Evolutionary conservation across 768 basidiomycete genomes (phyloP).

Genomic region (Mycena latifolia): DNA sequence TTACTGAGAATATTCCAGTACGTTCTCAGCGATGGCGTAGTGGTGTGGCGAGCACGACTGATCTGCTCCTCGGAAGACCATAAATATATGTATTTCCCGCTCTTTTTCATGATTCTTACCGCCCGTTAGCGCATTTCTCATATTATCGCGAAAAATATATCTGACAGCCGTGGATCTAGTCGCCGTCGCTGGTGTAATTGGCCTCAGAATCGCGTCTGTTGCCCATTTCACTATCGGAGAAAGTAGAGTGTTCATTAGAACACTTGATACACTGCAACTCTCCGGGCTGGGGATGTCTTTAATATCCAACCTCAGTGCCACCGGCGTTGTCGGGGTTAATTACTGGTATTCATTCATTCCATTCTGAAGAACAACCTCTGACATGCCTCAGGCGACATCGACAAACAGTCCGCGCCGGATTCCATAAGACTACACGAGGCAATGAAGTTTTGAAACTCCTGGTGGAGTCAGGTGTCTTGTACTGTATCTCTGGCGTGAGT

Average conservation of each 20-base stretch:
- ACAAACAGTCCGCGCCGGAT: slow-evolving; percentile 14
- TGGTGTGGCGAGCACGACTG: slow-evolving; percentile 24
- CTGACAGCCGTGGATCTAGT: neutral
- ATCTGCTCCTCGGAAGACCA: slow-evolving; percentile 19
- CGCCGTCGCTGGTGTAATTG: neutral
- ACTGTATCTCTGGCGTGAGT: slow-evolving; percentile 14
- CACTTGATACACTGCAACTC: slow-evolving; percentile 10
- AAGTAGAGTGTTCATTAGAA: neutral
- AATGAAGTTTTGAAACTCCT: slow-evolving; percentile 19
- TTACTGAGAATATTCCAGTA: slow-evolving; percentile 6
- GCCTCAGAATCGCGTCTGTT: neutral
- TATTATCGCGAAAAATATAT: neutral
- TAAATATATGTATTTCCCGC: slow-evolving; percentile 23
- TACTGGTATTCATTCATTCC: neutral
- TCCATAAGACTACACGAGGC: slow-evolving; percentile 16
- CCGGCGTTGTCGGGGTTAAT: slow-evolving; percentile 12
- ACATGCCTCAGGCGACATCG: slow-evolving; percentile 25
- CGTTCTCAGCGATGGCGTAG: too few species aligned
- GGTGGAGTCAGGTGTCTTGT: slow-evolving; percentile 25
- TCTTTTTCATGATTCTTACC: slow-evolving; percentile 10
- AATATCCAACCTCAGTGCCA: slow-evolving; percentile 16
- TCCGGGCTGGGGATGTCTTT: slow-evolving; percentile 2
- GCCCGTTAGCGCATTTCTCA: slow-evolving; percentile 6
- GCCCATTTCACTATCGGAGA: neutral
- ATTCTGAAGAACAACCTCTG: neutral